These are phyloP conservation scores for Tarenaya hassleriana DNA, from an alignment of 345 rosid species.

Conservation along the genomic window DNA sequence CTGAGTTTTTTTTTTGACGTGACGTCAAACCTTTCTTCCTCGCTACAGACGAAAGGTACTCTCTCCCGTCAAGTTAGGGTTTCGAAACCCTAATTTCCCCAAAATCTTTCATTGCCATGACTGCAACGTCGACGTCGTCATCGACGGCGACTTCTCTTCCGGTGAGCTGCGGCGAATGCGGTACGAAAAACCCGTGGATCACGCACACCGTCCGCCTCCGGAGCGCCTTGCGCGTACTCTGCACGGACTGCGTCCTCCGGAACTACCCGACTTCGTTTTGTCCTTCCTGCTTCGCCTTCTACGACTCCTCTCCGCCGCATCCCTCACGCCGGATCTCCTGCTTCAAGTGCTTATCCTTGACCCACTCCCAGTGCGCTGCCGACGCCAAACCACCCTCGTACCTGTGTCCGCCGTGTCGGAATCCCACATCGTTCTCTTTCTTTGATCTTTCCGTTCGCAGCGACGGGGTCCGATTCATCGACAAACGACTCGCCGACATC, in stretches of 20 bases:
- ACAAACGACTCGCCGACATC: slow-evolving; percentile 35
- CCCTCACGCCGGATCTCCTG: slow-evolving; percentile 51
- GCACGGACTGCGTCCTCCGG: slow-evolving; percentile 74
- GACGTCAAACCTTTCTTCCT: no score
- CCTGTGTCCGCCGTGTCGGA: slow-evolving; percentile 48
- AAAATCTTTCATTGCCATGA: no score
- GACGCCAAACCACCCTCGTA: slow-evolving; percentile 30
- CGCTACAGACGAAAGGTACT: no score
- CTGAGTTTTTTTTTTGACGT: no score
- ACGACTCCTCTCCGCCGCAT: slow-evolving; percentile 44
- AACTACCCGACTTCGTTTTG: slow-evolving; percentile 60
- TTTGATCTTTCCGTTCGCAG: slow-evolving; percentile 17
- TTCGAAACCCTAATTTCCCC: no score
- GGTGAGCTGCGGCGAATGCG: slow-evolving; percentile 44
- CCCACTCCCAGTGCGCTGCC: slow-evolving; percentile 58
- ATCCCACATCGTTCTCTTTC: slow-evolving; percentile 38
- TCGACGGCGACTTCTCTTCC: background rate
- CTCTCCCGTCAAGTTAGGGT: no score
- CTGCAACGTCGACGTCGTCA: slow-evolving; percentile 14
- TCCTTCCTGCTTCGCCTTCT: slow-evolving; percentile 56
- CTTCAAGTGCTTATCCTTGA: slow-evolving; percentile 43
- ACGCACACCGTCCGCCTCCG: slow-evolving; percentile 56
- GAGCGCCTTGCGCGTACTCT: slow-evolving; percentile 44
- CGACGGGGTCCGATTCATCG: slow-evolving; percentile 21
- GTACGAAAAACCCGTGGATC: slow-evolving; percentile 22